Base-by-base conservation (phyloP, 202 grass and related monocot genomes). In the Panicum hallii region DNA sequence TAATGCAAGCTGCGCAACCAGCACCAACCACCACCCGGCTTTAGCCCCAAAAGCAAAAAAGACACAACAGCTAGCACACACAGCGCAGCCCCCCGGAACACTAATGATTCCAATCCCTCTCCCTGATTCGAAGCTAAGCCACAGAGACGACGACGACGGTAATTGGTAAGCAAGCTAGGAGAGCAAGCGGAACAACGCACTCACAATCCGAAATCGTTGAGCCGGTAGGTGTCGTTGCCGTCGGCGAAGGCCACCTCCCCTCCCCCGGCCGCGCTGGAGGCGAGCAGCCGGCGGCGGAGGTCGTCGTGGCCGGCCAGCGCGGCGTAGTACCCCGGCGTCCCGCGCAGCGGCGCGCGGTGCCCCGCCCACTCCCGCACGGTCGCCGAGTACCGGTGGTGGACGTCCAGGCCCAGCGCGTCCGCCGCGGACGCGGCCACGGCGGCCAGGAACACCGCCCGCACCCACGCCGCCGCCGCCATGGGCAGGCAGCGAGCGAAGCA, bases 321-420 rank as follows among this genome's bases (percentile, higher is more conserved):
- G 10, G 89, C 78, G 82, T 89, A 99, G 93, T 95, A 99, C 79
- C 88, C 91, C 0, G 62, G 63, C 38, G 96, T 90, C 52, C 96
- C 88, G 12, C 79, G 32, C 9, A 77, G 53, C 9, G 96, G 96
- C 83, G 89, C 78, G 48, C 40, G 58, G 19, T 44, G 69, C 6
- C 87, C 93, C 40, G 61, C 88, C 93, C 91, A 95, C 8, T 28
- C 61, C 4, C 89, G 79, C 72, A 92, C 91, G 62, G 78, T 48
- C 62, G 75, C 55, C 6, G 96, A 95, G 93, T 95, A 99, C 8
- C 93, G 83, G 88, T 99, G 91, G 88, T 99, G 96, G 52, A 99
- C 89, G 44, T 99, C 91, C 14, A 99, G 70, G 82, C 86, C 88
- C 53, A 99, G 67, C 19, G 80, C 81, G 30, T 87, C 85, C 42